Evolutionary conservation across 2,329 filamentous ascomycete genomes (phyloP), one percentile per base, ranked within the genome.

Genomic region (Ceratocystiopsis sp.): DNA sequence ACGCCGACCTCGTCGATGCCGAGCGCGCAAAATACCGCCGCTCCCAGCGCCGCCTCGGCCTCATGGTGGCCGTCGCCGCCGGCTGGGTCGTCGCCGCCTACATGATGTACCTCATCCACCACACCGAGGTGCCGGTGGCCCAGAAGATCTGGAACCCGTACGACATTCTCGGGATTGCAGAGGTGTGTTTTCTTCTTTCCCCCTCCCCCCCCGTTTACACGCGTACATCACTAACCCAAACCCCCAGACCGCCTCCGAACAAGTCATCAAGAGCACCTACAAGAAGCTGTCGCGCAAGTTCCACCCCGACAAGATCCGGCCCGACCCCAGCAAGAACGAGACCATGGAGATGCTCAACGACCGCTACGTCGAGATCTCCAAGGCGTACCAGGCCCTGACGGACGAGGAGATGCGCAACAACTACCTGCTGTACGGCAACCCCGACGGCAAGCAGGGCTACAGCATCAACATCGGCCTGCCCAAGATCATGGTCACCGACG

Each of bases 321-420:
- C 85, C 19, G 84, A 96, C 57, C 65, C 78, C 18, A 66, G 79
- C 49, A 91, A 87, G 65, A 98, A 98, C 62, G 77, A 94, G 62
- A 98, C 91, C 1, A 53, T 78, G 44, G 86, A 96, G 52, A 71
- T 67, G 16, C 72, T 96, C 53, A 98, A 91, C 61, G 72, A 87
- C 47, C 72, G 79, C 59, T 98, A 91, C 65, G 86, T 96, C 45
- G 87, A 96, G 57, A 75, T 96, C 54, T 91, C 85, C 52, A 98
- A 98, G 67, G 91, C 91, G 8, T 98, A 95, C 72, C 94, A 98
- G 64, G 82, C 91, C 4, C 73, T 98, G 40, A 98, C 93, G 5
- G 91, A 98, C 57, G 93, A 98, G 63, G 91, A 96, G 37, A 74
- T 96, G 48, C 83, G 91, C 56, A 93, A 93, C 64, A 98, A 98